phyloP scores from a whole-genome alignment of 2,329 filamentous ascomycete genomes.

The Monosporascus sp. region DNA sequence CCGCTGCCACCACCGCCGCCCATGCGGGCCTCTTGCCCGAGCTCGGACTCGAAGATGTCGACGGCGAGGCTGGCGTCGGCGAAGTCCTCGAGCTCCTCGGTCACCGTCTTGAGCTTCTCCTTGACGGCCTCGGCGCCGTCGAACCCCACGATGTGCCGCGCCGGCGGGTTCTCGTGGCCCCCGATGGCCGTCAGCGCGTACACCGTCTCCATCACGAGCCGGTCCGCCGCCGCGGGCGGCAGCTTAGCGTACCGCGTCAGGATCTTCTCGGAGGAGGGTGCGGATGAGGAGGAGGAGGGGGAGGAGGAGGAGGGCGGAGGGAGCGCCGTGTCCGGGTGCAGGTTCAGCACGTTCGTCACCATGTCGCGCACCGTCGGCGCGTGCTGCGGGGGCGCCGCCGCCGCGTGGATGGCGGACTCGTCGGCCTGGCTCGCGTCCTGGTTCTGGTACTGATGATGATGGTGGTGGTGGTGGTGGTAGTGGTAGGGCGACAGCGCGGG shows the following conservation, averaged over 20 bases:
- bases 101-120: conserved; percentile 94
- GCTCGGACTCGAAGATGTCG: conserved; percentile 62
- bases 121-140: conserved; percentile 85
- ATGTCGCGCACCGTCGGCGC: conserved; percentile 82
- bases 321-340: conserved; percentile 60
- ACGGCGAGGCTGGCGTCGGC: conserved; percentile 83
- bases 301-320: conserved; percentile 19
- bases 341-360: conserved; percentile 71
- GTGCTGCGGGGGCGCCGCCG: conserved; percentile 26
- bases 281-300: too few relatives aligned
- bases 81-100: conserved; percentile 94
- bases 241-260: conserved; percentile 70
- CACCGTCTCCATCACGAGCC: conserved; percentile 80
- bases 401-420: not conserved
- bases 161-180: conserved; percentile 91
- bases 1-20: conserved; percentile 18
- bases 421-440: too few relatives aligned
- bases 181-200: conserved; percentile 88
- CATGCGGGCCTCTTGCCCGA: conserved; percentile 45
- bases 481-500: conserved; percentile 65
- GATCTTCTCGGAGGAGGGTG: conserved; percentile 30
- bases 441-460: conserved; percentile 14
- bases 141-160: conserved; percentile 85
- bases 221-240: conserved; percentile 60
- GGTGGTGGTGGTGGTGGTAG: conserved; percentile 51